Percentiles rank a stretch among this genome's conserved stretches.
phyloP scores from a whole-genome alignment of 2,329 filamentous ascomycete species.

The Albophoma yamanashiensis region DNA sequence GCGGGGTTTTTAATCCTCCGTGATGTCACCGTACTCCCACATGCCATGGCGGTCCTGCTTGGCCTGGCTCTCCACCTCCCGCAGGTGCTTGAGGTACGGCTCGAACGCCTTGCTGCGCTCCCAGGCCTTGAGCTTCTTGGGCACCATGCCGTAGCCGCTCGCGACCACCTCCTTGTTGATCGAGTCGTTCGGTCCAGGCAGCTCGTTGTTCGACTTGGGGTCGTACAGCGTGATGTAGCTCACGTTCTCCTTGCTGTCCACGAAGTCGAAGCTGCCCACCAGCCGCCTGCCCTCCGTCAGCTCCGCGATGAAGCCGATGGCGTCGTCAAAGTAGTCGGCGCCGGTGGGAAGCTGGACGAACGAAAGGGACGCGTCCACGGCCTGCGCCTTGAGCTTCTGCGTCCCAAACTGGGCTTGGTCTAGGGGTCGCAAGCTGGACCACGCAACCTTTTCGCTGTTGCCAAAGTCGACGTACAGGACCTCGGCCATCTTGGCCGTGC shows the following conservation, averaged over 20 bases:
- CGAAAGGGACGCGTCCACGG: constrained; percentile 74
- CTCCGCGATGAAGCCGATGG: constrained; percentile 64
- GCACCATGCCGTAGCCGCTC: constrained; percentile 82
- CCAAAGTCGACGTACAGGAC: constrained; percentile 95
- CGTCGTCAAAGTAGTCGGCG: constrained; percentile 73
- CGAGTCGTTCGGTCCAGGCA: constrained; percentile 56
- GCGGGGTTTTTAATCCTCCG: constrained; percentile 55
- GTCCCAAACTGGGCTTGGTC: constrained; percentile 67
- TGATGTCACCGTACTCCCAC: constrained; percentile 98
- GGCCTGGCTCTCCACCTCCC: constrained; percentile 63
- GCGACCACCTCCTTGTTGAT: constrained; percentile 81
- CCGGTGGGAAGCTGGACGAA: constrained; percentile 81
- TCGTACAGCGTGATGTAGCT: constrained; percentile 86
- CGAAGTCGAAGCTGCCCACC: constrained; percentile 83
- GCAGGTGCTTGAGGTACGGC: constrained; percentile 61
- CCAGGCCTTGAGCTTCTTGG: constrained; percentile 84
- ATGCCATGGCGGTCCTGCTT: constrained; percentile 75
- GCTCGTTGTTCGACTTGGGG: constrained; percentile 47
- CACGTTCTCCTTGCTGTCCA: constrained; percentile 66
- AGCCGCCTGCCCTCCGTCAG: constrained; percentile 65
- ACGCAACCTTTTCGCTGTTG: constrained; percentile 82
- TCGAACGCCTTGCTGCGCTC: constrained; percentile 63
- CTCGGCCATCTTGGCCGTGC: constrained; percentile 77
- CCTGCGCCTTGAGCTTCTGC: constrained; percentile 78
- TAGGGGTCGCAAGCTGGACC: constrained; percentile 74